These are phyloP conservation scores for Penicillium argentinense DNA, from an alignment of 495 filamentous ascomycete genomes.

Conservation along the genomic window DNA sequence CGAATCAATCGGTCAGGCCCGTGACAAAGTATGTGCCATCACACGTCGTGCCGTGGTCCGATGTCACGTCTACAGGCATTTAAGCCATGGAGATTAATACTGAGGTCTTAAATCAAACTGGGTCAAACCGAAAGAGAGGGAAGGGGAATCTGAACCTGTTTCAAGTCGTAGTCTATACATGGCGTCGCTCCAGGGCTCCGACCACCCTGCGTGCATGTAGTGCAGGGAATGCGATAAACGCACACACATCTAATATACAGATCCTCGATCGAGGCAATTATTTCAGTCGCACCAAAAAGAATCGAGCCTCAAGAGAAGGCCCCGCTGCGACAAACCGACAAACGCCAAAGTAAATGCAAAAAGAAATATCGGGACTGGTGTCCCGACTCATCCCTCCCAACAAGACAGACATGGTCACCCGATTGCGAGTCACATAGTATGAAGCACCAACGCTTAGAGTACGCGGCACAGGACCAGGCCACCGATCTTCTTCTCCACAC, in stretches of 20 bases:
- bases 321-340: constrained; percentile 39
- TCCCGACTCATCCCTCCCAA: not conserved
- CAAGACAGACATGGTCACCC: not conserved
- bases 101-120: not conserved
- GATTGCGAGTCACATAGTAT: not conserved
- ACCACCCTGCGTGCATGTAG: constrained; percentile 16
- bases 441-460: constrained; percentile 27
- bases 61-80: not conserved
- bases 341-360: constrained; percentile 50
- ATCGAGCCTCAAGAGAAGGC: constrained; percentile 30
- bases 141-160: constrained; percentile 20
- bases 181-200: constrained; percentile 16
- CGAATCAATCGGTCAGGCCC: constrained; percentile 3
- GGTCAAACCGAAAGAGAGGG: not conserved
- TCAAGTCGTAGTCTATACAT: constrained; percentile 32
- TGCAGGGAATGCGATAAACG: constrained; percentile 25
- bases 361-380: constrained; percentile 9
- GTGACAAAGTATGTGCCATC: constrained; percentile 7
- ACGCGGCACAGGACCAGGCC: constrained; percentile 81
- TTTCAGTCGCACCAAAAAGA: constrained; percentile 37
- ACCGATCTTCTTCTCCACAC: constrained; percentile 78
- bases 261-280: constrained; percentile 34
- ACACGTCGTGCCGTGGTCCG: no score
- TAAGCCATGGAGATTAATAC: not conserved
- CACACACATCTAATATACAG: constrained; percentile 42